Evolutionary conservation across 257 asterid genomes (phyloP), one percentile per base, ranked within the genome.

Genomic region (Solanum chiquidenum): DNA sequence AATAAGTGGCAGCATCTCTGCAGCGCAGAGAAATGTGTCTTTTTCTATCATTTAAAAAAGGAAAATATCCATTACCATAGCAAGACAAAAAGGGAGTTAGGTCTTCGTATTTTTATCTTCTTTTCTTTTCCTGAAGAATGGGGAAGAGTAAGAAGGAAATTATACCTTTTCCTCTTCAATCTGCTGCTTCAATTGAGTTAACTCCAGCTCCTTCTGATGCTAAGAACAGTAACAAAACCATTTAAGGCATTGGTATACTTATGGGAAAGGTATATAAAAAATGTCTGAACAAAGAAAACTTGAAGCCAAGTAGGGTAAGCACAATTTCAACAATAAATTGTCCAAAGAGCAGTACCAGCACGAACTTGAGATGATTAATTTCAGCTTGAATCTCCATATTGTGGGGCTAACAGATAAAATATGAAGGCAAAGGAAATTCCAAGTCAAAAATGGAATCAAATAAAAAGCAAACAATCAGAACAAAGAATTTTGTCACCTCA

Each of bases 151-250:
- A 37, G 49, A 58, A 58, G 27, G 31, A 76, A 75, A 27, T 34
- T 55, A 52, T 90, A 96, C 99, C 98, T 93, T 93, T 91, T 93
- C 98, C 90, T 93, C 92, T 91, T 94, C 98, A 89, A 95, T 93
- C 87, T 92, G 94, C 90, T 92, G 90, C 95, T 95, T 95, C 94
- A 97, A 85, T 42, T 86, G 94, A 88, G 88, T 90, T 71, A 97
- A 94, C 89, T 95, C 98, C 95, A 91, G 62, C 89, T 95, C 98
- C 92, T 92, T 97, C 91, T 94, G 93, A 93, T 93, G 96, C 99
- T 97, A 92, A 69, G 88, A 84, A 92, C 83, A 89, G 89, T 76
- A 85, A 87, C 6, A 88, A 87, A 82, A 3, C 29, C 84, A 89
- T 42, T 44, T 21, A 46, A 84, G 75, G 25, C 76, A 72, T 88